Evolutionary conservation across 116 monocot species (phyloP), one percentile per base, ranked within the genome.

Genomic region (Trichopus zeylanicus): DNA sequence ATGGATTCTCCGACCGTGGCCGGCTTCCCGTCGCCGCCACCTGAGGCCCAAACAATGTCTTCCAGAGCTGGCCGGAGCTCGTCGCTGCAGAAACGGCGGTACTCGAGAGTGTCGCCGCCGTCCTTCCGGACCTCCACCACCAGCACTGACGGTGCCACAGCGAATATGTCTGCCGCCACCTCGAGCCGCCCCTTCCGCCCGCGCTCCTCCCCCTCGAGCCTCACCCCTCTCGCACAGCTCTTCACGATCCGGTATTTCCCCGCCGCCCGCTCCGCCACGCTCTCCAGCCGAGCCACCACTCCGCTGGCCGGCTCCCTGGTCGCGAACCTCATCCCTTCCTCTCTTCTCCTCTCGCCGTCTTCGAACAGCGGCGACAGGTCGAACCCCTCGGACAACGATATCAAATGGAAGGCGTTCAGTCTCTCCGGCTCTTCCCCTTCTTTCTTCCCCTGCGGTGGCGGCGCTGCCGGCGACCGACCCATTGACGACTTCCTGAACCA

Each of bases 341-440:
- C 68, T 26, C 56, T 46, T 63, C n/a, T 30, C 46, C 32, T 46
- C 12, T 38, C 58, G 18, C 57, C 39, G 19, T 57, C 34, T 29
- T 64, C 71, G 33, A 81, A 81, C 8, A 81, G 71, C 15, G 75
- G 81, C 49, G 80, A 75, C 24, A 80, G 64, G 29, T 80, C 56
- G 49, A 80, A 75, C 24, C 80, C 70, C 31, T 67, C 56, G 6
- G 82, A 78, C 18, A 79, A 49, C 12, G 87, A 82, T 6, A 87
- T 87, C 25, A 87, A 59, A 26, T 87, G 82, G 70, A 87, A 87
- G 2, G 87, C 87, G 65, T 87, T 87, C 53, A 77, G 55, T 26
- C 18, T 60, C 71, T 70, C 74, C 22, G 80, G 80, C 65, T 68
- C 77, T 25, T 77, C 65, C 29, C 21, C 33, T n/a, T n/a, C 65